Conservation (phyloP, 177 flowering plant genomes). For the Vitis hybrid region DNA sequence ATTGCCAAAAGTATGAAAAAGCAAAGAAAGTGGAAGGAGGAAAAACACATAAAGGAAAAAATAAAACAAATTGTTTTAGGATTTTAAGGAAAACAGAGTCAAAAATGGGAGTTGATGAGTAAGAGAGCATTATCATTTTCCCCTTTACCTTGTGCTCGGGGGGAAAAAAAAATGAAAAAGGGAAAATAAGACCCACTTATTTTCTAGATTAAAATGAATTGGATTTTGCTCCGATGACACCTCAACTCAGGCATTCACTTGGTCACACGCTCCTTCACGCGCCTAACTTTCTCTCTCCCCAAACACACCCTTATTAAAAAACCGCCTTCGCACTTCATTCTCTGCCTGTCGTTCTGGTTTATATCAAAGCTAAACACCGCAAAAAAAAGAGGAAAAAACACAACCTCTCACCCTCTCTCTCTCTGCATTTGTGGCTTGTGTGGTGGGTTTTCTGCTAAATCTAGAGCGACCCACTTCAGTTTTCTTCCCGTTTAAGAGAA, state of each 20-base stretch:
- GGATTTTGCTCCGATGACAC: not conserved
- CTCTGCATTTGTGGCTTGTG: constrained; percentile 12
- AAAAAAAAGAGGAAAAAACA: constrained; percentile 1
- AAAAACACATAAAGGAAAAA: not conserved
- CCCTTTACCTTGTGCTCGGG: not conserved
- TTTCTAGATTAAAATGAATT: not conserved
- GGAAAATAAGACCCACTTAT: not conserved
- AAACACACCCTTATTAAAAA: not conserved
- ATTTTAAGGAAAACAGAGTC: not conserved
- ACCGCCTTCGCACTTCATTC: constrained; percentile 10
- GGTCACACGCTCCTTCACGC: not conserved
- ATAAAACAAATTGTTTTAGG: no score
- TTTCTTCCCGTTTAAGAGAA: constrained; percentile 15
- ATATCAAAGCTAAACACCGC: constrained; percentile 9
- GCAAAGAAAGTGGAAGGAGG: not conserved
- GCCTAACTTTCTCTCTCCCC: not conserved
- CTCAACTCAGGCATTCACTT: not conserved
- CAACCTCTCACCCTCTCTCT: constrained; percentile 11
- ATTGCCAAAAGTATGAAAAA: constrained; percentile 4
- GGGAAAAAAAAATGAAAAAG: constrained; percentile 1
- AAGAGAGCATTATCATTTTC: constrained; percentile 32
- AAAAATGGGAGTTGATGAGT: constrained; percentile 25
- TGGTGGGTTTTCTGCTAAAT: constrained; percentile 15
- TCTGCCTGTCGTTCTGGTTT: constrained; percentile 34
- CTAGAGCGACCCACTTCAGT: constrained; percentile 22